Evolutionary conservation across 148 eudicot species (phyloP), one percentile per base, ranked within the genome.

Genomic region (Camellia granthamiana): DNA sequence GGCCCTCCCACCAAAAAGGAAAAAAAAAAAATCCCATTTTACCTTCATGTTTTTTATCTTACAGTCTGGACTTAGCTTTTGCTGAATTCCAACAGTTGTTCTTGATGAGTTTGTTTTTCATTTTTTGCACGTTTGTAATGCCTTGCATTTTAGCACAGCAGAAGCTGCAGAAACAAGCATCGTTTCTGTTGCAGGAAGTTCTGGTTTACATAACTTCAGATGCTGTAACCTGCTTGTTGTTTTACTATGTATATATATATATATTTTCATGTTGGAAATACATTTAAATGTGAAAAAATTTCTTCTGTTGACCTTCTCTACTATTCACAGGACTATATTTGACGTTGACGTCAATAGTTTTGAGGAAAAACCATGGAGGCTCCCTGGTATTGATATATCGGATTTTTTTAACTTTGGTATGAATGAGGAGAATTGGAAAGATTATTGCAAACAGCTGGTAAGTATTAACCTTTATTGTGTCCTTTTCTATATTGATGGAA

Each of bases 301-400:
- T 54, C 41, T 38, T 38, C 46, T 70, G 55, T 70, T 70, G 74
- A 41, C n/a, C 19, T 71, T 61, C 23, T 63, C 41, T 59, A 78
- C 54, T 14, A 60, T 73, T 81, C 74, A 66, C 88, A 95, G 99
- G 97, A 88, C 92, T 52, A 92, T 95, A 69, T 95, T 95, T 79
- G 99, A 95, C 77, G 89, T 93, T 81, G 96, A 93, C 76, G 85
- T 91, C 81, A 94, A 95, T 86, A 84, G 89, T 85, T 95, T 95
- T 79, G 99, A 95, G 86, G 99, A 96, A 78, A 96, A 96, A 84
- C 95, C 99, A 6, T 96, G 99, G 99, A 92, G 82, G 80, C 85
- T 91, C 79, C 88, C 94, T 41, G 95, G 95, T 54, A 81, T 90
- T 77, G 95, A 96, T 85, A 74, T 91, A 15, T 90, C 99, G 10